Conservation (phyloP, 768 basidiomycete genomes). For the Lactarius trivialis region DNA sequence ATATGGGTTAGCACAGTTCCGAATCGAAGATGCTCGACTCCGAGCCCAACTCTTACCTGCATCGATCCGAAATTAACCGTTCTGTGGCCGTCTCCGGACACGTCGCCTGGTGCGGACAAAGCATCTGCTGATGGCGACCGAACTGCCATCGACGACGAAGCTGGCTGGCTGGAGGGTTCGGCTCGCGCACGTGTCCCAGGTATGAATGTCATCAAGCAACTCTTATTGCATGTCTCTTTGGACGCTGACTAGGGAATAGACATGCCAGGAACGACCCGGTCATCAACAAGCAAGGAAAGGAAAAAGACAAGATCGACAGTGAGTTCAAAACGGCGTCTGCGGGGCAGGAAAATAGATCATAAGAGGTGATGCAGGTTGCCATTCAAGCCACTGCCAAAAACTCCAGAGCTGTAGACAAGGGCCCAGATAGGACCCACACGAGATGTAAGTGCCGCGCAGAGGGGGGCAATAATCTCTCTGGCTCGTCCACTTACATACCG, state of each 20-base stretch:
- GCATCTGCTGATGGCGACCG: background rate
- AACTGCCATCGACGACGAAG: background rate
- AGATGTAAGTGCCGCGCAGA: conserved; percentile 12
- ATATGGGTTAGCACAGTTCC: background rate
- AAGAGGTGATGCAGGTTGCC: conserved; percentile 3
- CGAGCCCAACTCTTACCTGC: conserved; percentile 6
- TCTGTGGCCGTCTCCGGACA: conserved; percentile 5
- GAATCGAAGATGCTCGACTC: conserved; percentile 1
- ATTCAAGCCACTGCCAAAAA: conserved; percentile 5
- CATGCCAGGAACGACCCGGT: background rate
- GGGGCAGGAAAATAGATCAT: background rate
- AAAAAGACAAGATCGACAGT: conserved; percentile 11
- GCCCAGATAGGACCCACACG: conserved; percentile 13
- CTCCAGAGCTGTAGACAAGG: conserved; percentile 5
- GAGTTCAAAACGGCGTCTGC: conserved; percentile 1
- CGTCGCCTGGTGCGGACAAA: conserved; percentile 1
- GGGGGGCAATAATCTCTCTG: background rate
- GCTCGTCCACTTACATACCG: conserved; percentile 5
- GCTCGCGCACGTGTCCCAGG: background rate
- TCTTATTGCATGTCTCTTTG: background rate
- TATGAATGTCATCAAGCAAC: background rate
- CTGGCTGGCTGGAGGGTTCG: background rate
- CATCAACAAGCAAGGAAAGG: background rate
- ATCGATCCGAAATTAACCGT: conserved; percentile 15
- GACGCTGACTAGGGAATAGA: background rate